Percentiles rank a stretch among this genome's conserved stretches.
phyloP scores from a whole-genome alignment of 495 filamentous ascomycete genomes.

The Aspergillus olivimuriae region DNA sequence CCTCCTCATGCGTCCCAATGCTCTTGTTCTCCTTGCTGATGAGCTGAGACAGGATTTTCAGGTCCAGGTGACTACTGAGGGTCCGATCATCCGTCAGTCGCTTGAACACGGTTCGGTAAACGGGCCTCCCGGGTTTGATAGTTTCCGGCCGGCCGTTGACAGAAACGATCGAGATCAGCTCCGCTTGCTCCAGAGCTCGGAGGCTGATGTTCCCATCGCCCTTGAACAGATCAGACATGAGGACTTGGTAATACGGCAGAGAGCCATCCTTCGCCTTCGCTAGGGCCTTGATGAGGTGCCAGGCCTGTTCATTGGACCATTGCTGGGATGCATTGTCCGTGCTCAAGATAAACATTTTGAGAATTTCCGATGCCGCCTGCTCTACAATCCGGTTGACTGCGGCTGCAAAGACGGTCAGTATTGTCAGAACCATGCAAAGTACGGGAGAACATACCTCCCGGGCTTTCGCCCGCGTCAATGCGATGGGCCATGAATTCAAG shows the following conservation, averaged over 20 bases:
- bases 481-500: slow-evolving; percentile 86
- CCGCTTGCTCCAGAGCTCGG: slow-evolving; percentile 75
- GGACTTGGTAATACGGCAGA: slow-evolving; percentile 75
- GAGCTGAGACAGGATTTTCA: slow-evolving; percentile 59
- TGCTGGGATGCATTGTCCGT: slow-evolving; percentile 33
- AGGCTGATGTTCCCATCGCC: slow-evolving; percentile 61
- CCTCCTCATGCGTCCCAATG: slow-evolving; percentile 74
- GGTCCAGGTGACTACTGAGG: slow-evolving; percentile 66
- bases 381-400: slow-evolving; percentile 88
- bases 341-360: slow-evolving; percentile 84
- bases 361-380: slow-evolving; percentile 78
- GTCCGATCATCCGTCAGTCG: slow-evolving; percentile 64
- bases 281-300: slow-evolving; percentile 75
- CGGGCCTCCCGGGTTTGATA: slow-evolving; percentile 77
- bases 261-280: slow-evolving; percentile 44
- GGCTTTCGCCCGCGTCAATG: slow-evolving; percentile 85
- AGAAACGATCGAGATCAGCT: slow-evolving; percentile 76
- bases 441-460: slow-evolving; percentile 41
- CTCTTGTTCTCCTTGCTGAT: slow-evolving; percentile 64
- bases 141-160: slow-evolving; percentile 65
- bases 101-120: slow-evolving; percentile 78
- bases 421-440: slow-evolving; percentile 11
- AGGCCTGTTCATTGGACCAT: slow-evolving; percentile 83
- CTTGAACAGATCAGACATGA: slow-evolving; percentile 69
- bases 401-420: slow-evolving; percentile 37